Percentiles rank a stretch among this genome's conserved stretches.
Conservation (phyloP, 2,329 filamentous ascomycete species). For the Parastagonospora nodorum region DNA sequence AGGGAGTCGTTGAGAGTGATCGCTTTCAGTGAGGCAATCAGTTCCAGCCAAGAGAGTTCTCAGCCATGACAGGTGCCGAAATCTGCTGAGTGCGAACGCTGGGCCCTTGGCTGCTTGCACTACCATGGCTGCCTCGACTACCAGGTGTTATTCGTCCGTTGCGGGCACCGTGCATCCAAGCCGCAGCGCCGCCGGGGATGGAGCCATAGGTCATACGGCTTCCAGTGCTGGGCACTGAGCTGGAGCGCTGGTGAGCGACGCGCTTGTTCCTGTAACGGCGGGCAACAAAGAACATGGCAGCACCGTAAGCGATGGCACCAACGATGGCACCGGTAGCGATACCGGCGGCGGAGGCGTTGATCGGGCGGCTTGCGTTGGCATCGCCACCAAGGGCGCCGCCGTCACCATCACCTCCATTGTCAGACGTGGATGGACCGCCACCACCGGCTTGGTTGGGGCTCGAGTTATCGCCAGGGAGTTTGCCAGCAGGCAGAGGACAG, state of each 20-base stretch:
- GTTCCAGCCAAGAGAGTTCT: constrained; percentile 97
- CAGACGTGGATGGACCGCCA: constrained; percentile 38
- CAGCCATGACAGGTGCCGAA: constrained; percentile 86
- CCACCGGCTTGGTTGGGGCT: constrained; percentile 48
- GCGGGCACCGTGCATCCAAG: constrained; percentile 54
- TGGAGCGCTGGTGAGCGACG: constrained; percentile 75
- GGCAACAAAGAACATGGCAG: constrained; percentile 92
- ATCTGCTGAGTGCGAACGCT: constrained; percentile 74
- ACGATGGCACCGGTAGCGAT: constrained; percentile 79
- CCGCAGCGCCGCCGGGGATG: constrained; percentile 51
- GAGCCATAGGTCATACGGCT: constrained; percentile 54
- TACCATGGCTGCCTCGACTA: constrained; percentile 46
- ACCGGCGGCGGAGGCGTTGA: constrained; percentile 67
- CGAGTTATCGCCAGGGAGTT: constrained; percentile 48
- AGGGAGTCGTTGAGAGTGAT: constrained; percentile 26
- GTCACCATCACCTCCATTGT: constrained; percentile 41
- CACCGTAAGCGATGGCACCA: constrained; percentile 85
- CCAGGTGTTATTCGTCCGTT: constrained; percentile 47
- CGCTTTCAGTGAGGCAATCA: constrained; percentile 52
- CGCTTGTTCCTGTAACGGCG: constrained; percentile 88
- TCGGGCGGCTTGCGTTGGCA: constrained; percentile 58
- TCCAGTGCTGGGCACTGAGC: constrained; percentile 72
- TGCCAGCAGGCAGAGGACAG: constrained; percentile 67
- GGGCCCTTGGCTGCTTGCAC: constrained; percentile 66
- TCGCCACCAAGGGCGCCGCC: constrained; percentile 58